A percentile compares a stretch with the other conserved stretches of the same genome.
Conservation (phyloP, 768 basidiomycete genomes). For the Mycena capillaripes region DNA sequence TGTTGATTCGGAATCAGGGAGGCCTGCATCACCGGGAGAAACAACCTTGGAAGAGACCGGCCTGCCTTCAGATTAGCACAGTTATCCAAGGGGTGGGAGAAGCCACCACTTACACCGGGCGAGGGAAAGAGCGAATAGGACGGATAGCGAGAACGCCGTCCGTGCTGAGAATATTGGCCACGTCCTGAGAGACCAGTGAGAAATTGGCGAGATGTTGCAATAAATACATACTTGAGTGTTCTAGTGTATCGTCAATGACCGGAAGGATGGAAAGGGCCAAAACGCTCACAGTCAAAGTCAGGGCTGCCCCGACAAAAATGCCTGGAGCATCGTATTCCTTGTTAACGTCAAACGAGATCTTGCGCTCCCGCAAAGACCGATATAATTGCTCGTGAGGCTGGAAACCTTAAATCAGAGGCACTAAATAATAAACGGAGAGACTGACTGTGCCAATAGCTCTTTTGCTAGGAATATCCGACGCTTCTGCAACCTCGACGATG, state of each 20-base stretch:
- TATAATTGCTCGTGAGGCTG: conserved; percentile 69
- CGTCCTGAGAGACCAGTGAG: conserved; percentile 54
- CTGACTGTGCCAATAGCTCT: conserved; percentile 45
- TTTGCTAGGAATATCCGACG: conserved; percentile 53
- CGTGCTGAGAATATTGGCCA: conserved; percentile 55
- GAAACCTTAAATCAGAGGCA: not conserved
- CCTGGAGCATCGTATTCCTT: conserved; percentile 66
- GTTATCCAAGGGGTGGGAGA: not conserved
- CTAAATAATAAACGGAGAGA: not conserved
- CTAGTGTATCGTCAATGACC: conserved; percentile 18
- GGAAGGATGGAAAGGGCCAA: not conserved
- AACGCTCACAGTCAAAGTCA: conserved; percentile 60
- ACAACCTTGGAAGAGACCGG: conserved; percentile 54
- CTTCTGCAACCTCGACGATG: conserved; percentile 69
- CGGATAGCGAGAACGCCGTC: conserved; percentile 72
- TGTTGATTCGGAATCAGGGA: not conserved
- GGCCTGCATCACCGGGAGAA: conserved; percentile 53
- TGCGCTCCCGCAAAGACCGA: conserved; percentile 56
- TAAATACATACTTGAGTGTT: conserved; percentile 46
- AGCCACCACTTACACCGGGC: conserved; percentile 62
- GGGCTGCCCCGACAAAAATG: conserved; percentile 71
- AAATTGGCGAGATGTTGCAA: not conserved
- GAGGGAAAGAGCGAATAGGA: conserved; percentile 60
- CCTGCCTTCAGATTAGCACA: conserved; percentile 41
- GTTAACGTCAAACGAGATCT: conserved; percentile 59